A percentile compares a stretch with the other conserved stretches of the same genome.
These are phyloP conservation scores for Lactarius deliciosus DNA, from an alignment of 768 basidiomycete genomes.

Conservation along the genomic window DNA sequence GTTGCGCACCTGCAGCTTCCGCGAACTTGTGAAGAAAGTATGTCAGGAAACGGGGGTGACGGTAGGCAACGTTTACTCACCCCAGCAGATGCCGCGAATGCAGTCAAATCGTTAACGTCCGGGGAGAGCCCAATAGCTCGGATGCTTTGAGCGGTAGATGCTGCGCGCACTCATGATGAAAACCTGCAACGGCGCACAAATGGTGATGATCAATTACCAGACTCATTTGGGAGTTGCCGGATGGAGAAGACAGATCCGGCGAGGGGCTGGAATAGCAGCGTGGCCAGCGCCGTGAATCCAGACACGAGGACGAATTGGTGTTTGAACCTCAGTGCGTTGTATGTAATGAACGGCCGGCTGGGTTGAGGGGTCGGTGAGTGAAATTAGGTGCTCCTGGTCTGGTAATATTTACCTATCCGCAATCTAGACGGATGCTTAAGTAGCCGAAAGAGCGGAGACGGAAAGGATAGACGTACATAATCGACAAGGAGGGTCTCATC, in stretches of 20 bases:
- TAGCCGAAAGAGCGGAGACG: too few species aligned
- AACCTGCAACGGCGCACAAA: not conserved
- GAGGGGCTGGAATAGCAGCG: conserved; percentile 56
- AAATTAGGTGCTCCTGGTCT: too few species aligned
- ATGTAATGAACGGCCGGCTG: conserved; percentile 4
- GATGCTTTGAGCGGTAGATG: conserved; percentile 20
- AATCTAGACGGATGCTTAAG: conserved; percentile 9
- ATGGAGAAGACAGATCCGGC: conserved; percentile 42
- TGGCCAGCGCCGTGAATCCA: conserved; percentile 45
- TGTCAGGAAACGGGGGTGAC: conserved; percentile 27
- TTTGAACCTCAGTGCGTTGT: conserved; percentile 48
- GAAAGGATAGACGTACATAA: conserved; percentile 47
- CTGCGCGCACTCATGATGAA: not conserved
- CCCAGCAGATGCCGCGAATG: conserved; percentile 28
- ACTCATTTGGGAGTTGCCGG: conserved; percentile 32
- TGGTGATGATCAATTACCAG: conserved; percentile 35
- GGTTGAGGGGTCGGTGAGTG: not conserved
- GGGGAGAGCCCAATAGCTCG: conserved; percentile 24
- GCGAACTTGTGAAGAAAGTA: conserved; percentile 18
- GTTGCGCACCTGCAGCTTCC: conserved; percentile 26
- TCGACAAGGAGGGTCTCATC: conserved; percentile 63
- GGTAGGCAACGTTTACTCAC: conserved; percentile 37
- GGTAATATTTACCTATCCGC: conserved; percentile 16
- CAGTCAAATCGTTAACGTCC: conserved; percentile 7
- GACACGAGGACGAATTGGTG: conserved; percentile 59